phyloP scores from a whole-genome alignment of 257 asterid genomes.

The Fraxinus americana region DNA sequence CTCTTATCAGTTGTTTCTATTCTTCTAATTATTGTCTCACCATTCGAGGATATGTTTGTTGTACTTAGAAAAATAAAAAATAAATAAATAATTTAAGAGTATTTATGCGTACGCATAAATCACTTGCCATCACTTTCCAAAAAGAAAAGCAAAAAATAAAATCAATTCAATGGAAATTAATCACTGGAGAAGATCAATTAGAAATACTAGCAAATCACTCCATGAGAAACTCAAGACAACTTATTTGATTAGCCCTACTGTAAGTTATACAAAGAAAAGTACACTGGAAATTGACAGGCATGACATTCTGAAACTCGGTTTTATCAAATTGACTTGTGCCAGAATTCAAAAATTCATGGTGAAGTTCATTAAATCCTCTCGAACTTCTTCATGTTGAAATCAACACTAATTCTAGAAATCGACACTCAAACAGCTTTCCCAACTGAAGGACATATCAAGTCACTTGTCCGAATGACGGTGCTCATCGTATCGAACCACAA shows the following conservation, averaged over 20 bases:
- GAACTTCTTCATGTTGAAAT: neutral
- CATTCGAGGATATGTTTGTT: neutral
- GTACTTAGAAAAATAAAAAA: neutral
- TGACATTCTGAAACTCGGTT: neutral
- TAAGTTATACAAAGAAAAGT: slow-evolving; percentile 5
- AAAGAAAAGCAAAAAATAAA: neutral
- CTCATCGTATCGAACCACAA: neutral
- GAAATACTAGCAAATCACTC: neutral
- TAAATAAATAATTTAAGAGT: neutral
- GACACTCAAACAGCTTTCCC: neutral
- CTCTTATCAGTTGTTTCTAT: neutral
- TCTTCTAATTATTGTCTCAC: neutral
- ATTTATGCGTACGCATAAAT: neutral
- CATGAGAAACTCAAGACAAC: neutral
- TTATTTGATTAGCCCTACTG: neutral
- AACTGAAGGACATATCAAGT: neutral
- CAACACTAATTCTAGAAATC: neutral
- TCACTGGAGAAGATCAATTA: neutral
- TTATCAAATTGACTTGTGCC: too few relatives aligned
- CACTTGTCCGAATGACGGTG: neutral
- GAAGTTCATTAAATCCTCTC: neutral
- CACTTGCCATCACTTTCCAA: neutral
- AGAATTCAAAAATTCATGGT: neutral
- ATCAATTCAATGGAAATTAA: neutral
- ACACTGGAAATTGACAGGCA: neutral